A percentile compares a stretch with the other conserved stretches of the same genome.
Conservation (phyloP, 164 flowering plant genomes). For the Magnolia kwangsiensis region DNA sequence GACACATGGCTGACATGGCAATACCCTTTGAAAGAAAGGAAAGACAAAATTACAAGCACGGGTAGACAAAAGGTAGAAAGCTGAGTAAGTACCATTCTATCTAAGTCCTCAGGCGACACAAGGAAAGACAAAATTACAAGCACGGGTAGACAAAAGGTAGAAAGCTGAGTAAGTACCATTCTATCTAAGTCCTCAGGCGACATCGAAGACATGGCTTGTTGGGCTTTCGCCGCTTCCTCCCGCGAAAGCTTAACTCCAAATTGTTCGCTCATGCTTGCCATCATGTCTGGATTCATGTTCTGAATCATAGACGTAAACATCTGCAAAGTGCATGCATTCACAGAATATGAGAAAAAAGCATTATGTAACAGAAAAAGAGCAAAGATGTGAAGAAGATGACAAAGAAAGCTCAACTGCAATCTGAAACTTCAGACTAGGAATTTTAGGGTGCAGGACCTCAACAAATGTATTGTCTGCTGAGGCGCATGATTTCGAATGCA, state of each 20-base stretch:
- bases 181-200: slow-evolving; percentile 82
- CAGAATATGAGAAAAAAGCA: neutral
- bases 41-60: neutral
- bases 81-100: slow-evolving; percentile 61
- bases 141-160: neutral
- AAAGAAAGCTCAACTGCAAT: neutral
- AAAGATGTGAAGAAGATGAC: neutral
- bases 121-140: neutral
- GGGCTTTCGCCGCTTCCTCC: slow-evolving; percentile 93
- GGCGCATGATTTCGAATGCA: neutral
- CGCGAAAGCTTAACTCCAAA: slow-evolving; percentile 83
- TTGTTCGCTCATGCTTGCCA: slow-evolving; percentile 93
- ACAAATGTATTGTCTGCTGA: neutral
- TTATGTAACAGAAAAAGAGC: neutral
- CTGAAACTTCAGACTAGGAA: too few relatives aligned
- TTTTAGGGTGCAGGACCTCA: too few relatives aligned
- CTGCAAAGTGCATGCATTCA: slow-evolving; percentile 34
- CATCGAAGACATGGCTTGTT: slow-evolving; percentile 87
- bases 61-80: neutral
- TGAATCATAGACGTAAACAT: slow-evolving; percentile 86
- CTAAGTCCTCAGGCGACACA: slow-evolving; percentile 79
- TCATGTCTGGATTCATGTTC: slow-evolving; percentile 93
- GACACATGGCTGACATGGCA: too few relatives aligned
- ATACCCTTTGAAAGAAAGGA: too few relatives aligned
- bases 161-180: slow-evolving; percentile 51